A percentile compares a stretch with the other conserved stretches of the same genome.
phyloP scores from a whole-genome alignment of 2,329 filamentous ascomycete genomes.

The Xylaria sp. region DNA sequence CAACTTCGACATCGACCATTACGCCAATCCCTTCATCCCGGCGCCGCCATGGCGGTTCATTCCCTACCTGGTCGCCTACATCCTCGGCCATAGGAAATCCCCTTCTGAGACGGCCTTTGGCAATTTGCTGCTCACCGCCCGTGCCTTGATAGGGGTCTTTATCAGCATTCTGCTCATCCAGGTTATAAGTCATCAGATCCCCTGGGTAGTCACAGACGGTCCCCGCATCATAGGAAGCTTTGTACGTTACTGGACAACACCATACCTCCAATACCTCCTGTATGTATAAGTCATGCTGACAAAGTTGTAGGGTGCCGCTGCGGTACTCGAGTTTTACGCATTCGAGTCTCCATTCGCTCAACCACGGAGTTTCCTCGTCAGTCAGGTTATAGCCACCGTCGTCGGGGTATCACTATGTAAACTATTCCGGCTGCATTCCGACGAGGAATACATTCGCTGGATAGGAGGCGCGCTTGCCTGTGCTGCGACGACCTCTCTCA shows the following conservation, averaged over 20 bases:
- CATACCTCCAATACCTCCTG: neutral
- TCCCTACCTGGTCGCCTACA: constrained; percentile 69
- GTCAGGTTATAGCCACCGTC: constrained; percentile 68
- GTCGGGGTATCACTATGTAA: constrained; percentile 68
- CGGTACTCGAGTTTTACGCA: constrained; percentile 75
- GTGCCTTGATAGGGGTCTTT: constrained; percentile 71
- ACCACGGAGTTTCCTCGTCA: constrained; percentile 70
- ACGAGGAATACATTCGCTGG: constrained; percentile 62
- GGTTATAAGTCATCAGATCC: constrained; percentile 59
- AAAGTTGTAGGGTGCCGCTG: constrained; percentile 67
- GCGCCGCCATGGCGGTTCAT: constrained; percentile 67
- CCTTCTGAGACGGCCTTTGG: constrained; percentile 51
- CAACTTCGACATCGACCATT: constrained; percentile 78
- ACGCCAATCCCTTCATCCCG: constrained; percentile 74
- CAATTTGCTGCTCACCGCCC: constrained; percentile 64
- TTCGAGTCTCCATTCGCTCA: constrained; percentile 76
- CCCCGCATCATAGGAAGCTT: constrained; percentile 74
- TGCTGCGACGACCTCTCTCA: constrained; percentile 65
- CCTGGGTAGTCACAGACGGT: constrained; percentile 56
- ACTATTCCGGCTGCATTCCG: constrained; percentile 61
- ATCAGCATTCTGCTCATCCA: constrained; percentile 65
- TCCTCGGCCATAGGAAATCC: constrained; percentile 67
- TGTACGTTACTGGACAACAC: constrained; percentile 53
- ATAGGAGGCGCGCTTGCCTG: constrained; percentile 70
- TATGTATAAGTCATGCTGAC: constrained; percentile 9